These are phyloP conservation scores for Achaetomium macrosporum DNA, from an alignment of 2,329 filamentous ascomycete species.

Conservation along the genomic window DNA sequence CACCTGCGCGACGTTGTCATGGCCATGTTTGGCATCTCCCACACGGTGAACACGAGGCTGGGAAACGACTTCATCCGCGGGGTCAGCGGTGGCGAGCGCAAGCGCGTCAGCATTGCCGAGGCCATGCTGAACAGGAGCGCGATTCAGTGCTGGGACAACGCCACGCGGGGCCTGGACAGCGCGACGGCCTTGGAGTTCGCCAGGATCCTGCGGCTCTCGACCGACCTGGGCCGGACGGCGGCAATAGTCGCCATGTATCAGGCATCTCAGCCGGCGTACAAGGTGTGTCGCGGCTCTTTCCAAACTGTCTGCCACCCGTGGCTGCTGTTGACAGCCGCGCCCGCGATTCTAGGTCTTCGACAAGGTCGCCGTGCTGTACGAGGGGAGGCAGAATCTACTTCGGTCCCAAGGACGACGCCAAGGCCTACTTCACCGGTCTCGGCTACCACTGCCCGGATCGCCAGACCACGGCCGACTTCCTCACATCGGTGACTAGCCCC, in stretches of 20 bases:
- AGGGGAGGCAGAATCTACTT: constrained; percentile 75
- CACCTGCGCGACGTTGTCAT: constrained; percentile 63
- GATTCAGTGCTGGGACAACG: constrained; percentile 70
- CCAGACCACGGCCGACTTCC: constrained; percentile 64
- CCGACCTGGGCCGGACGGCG: constrained; percentile 69
- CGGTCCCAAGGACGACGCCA: constrained; percentile 53
- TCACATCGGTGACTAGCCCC: constrained; percentile 61
- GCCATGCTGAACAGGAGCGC: constrained; percentile 59
- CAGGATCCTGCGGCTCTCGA: constrained; percentile 57
- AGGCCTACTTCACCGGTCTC: constrained; percentile 53
- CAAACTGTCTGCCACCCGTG: too few species aligned
- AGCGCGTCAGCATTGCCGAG: constrained; percentile 75
- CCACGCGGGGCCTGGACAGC: constrained; percentile 65
- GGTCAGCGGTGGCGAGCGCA: constrained; percentile 63
- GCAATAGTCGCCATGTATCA: constrained; percentile 60
- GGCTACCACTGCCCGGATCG: constrained; percentile 50
- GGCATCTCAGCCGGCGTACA: constrained; percentile 21
- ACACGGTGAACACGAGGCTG: constrained; percentile 67
- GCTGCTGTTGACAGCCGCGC: too few species aligned
- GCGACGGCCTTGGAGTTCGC: constrained; percentile 70
- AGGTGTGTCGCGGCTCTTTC: too few species aligned
- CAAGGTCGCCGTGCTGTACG: constrained; percentile 68
- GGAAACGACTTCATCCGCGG: constrained; percentile 68
- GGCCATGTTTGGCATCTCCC: constrained; percentile 65
- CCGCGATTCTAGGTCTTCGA: too few species aligned